Evolutionary conservation across 805 yeast genomes (phyloP).

Genomic region (Komagataella pastoris): DNA sequence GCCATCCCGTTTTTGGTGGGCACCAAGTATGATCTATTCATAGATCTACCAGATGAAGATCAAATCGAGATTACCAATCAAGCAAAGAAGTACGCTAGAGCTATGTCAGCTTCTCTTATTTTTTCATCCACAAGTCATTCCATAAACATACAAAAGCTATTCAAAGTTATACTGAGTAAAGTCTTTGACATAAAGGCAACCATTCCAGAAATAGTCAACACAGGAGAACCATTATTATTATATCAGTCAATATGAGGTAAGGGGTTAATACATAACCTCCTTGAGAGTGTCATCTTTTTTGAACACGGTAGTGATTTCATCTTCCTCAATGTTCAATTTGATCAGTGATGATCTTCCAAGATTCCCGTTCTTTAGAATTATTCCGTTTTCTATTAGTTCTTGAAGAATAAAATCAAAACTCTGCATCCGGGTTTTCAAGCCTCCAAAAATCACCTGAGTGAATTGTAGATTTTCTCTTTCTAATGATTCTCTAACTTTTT

Average conservation of each 20-base stretch:
- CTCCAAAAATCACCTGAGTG: slow-evolving; percentile 13
- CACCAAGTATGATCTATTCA: slow-evolving; percentile 82
- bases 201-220: slow-evolving; percentile 68
- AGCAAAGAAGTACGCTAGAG: slow-evolving; percentile 74
- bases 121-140: slow-evolving; percentile 90
- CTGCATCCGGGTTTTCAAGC: slow-evolving; percentile 29
- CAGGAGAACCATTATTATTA: slow-evolving; percentile 86
- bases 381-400: slow-evolving; percentile 71
- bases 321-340: slow-evolving; percentile 56
- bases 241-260: slow-evolving; percentile 21
- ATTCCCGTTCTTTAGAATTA: slow-evolving; percentile 53
- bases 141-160: slow-evolving; percentile 85
- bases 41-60: slow-evolving; percentile 64
- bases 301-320: slow-evolving; percentile 50
- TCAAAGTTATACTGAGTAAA: slow-evolving; percentile 80
- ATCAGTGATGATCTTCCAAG: slow-evolving; percentile 59
- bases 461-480: slow-evolving; percentile 11
- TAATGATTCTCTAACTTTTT: slow-evolving; percentile 12
- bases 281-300: slow-evolving; percentile 37
- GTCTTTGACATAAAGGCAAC: slow-evolving; percentile 78
- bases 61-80: slow-evolving; percentile 75
- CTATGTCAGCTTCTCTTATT: slow-evolving; percentile 74
- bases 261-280: slow-evolving; percentile 8
- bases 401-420: slow-evolving; percentile 48
- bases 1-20: slow-evolving; percentile 90